A percentile compares a stretch with the other conserved stretches of the same genome.
phyloP scores from a whole-genome alignment of 306 rosid species.

The Fragaria vesca region DNA sequence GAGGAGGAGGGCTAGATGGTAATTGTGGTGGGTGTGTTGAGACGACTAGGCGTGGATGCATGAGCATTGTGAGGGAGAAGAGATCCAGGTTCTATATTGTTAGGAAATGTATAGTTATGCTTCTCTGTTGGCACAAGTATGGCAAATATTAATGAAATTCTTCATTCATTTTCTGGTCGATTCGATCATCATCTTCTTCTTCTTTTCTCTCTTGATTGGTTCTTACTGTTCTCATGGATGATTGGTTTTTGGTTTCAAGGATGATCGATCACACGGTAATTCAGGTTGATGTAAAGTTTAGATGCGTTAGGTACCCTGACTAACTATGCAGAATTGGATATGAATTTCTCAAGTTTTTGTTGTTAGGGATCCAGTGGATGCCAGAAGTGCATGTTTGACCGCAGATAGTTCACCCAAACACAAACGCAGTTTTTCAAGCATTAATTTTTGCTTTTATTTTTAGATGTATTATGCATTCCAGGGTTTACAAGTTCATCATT shows the following conservation, averaged over 20 bases:
- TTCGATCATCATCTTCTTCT: background rate
- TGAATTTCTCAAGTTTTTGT: background rate
- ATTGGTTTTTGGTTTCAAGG: background rate
- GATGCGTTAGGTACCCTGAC: background rate
- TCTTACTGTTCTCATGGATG: background rate
- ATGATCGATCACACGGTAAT: background rate
- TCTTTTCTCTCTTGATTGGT: background rate
- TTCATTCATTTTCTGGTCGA: background rate
- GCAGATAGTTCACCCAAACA: background rate
- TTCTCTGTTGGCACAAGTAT: constrained; percentile 42
- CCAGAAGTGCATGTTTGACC: background rate
- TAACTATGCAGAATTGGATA: background rate
- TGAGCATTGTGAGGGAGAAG: constrained; percentile 28
- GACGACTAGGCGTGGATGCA: constrained; percentile 16
- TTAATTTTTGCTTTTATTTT: background rate
- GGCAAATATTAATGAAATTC: constrained; percentile 24
- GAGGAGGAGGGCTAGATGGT: constrained; percentile 10
- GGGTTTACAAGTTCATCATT: background rate
- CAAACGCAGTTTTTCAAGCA: background rate
- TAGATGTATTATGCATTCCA: background rate
- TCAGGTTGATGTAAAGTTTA: background rate
- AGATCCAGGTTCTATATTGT: constrained; percentile 39
- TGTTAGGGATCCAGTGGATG: background rate
- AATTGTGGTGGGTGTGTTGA: constrained; percentile 2
- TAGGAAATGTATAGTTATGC: constrained; percentile 37